phyloP scores from a whole-genome alignment of 2,329 filamentous ascomycete species.

The Talaromyces rugulosus region DNA sequence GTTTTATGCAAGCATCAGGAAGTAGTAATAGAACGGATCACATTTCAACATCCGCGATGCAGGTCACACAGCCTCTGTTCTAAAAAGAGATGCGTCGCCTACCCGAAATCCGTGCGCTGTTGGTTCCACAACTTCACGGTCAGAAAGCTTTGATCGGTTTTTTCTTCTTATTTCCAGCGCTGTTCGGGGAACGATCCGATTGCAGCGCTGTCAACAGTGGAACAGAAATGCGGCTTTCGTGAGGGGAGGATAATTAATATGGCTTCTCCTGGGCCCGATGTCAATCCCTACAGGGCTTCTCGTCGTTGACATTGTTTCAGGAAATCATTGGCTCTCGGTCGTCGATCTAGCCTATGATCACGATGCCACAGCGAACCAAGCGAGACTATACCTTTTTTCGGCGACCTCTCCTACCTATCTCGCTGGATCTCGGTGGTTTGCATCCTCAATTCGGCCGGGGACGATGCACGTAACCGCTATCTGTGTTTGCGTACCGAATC shows the following conservation, averaged over 20 bases:
- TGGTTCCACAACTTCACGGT: neutral
- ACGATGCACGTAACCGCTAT: neutral
- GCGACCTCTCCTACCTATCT: conserved; percentile 5
- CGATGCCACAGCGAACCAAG: neutral
- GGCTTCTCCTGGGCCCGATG: neutral
- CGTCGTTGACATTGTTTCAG: neutral
- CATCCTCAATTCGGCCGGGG: neutral
- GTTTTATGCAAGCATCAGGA: conserved; percentile 20
- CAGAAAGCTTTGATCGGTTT: neutral
- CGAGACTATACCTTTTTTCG: neutral
- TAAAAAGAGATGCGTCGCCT: neutral
- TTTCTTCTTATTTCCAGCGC: neutral
- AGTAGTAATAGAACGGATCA: conserved; percentile 23
- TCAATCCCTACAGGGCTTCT: neutral
- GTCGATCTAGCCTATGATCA: neutral
- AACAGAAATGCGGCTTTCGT: neutral
- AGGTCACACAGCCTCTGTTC: conserved; percentile 13
- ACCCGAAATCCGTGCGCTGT: neutral
- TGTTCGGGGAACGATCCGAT: neutral
- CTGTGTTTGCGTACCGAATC: neutral
- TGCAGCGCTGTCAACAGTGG: neutral
- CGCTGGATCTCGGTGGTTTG: neutral
- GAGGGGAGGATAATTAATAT: neutral
- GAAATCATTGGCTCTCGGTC: neutral
- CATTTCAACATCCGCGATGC: conserved; percentile 24